These are phyloP conservation scores for Peterozyma toletana DNA, from an alignment of 805 yeast genomes.

Conservation along the genomic window DNA sequence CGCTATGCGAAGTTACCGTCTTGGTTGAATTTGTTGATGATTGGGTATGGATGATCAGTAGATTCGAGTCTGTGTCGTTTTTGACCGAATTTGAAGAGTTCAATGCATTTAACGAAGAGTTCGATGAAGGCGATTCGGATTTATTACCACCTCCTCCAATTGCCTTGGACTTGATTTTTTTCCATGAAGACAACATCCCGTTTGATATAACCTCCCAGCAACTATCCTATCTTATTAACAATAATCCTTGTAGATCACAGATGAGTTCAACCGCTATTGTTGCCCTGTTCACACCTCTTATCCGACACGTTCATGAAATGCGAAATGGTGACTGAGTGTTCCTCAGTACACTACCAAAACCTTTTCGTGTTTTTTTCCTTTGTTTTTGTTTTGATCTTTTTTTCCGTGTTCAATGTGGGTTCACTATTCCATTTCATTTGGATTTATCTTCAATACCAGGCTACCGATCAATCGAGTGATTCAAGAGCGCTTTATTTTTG, in stretches of 20 bases:
- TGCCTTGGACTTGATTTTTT: constrained; percentile 9
- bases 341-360: too few species aligned
- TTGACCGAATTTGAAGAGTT: background rate
- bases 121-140: constrained; percentile 1
- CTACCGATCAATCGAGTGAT: too few species aligned
- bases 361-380: constrained; percentile 1
- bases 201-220: too few species aligned
- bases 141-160: constrained; percentile 1
- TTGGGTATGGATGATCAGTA: constrained; percentile 1
- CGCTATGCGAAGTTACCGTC: constrained; percentile 4
- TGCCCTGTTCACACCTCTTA: too few species aligned
- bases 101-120: background rate
- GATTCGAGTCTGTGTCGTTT: background rate
- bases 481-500: too few species aligned
- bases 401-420: background rate
- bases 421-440: background rate
- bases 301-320: too few species aligned
- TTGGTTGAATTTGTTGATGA: constrained; percentile 7
- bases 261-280: too few species aligned
- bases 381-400: background rate
- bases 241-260: too few species aligned
- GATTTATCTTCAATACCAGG: too few species aligned
- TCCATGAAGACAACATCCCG: constrained; percentile 8
- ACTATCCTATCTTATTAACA: too few species aligned
- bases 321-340: too few species aligned